Conservation (phyloP, 192 early-diverging fungal species). For the Jimgerdemannia flammicorona region DNA sequence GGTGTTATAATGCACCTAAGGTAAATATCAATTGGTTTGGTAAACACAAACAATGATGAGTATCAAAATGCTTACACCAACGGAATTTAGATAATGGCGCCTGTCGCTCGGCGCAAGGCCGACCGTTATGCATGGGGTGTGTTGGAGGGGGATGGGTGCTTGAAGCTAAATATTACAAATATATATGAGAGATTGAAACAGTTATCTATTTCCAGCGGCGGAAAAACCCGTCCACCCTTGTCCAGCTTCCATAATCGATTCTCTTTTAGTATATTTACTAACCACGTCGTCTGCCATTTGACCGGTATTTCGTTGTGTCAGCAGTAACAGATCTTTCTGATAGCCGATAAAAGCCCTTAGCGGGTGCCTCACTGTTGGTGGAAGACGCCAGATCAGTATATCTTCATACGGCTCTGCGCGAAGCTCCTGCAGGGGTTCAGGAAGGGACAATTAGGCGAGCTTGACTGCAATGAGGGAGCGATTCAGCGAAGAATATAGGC, state of each 20-base stretch:
- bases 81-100: not conserved
- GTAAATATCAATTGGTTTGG: too few relatives aligned
- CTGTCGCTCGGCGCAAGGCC: not conserved
- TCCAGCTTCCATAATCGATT: not conserved
- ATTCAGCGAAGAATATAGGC: not conserved
- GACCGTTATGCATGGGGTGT: not conserved
- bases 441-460: not conserved
- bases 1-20: too few relatives aligned
- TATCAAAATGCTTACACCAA: not conserved
- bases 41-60: too few relatives aligned
- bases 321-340: not conserved
- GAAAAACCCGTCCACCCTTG: not conserved
- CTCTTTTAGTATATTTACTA: not conserved
- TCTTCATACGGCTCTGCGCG: not conserved
- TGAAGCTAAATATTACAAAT: not conserved
- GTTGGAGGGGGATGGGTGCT: not conserved
- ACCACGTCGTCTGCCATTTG: not conserved
- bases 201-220: not conserved
- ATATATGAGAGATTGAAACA: not conserved
- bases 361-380: not conserved
- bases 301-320: not conserved
- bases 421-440: not conserved
- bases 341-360: not conserved
- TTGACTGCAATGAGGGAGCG: not conserved
- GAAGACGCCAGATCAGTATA: not conserved